These are phyloP conservation scores for Sclerotinia spermophila DNA, from an alignment of 2,329 filamentous ascomycete species.

Conservation along the genomic window DNA sequence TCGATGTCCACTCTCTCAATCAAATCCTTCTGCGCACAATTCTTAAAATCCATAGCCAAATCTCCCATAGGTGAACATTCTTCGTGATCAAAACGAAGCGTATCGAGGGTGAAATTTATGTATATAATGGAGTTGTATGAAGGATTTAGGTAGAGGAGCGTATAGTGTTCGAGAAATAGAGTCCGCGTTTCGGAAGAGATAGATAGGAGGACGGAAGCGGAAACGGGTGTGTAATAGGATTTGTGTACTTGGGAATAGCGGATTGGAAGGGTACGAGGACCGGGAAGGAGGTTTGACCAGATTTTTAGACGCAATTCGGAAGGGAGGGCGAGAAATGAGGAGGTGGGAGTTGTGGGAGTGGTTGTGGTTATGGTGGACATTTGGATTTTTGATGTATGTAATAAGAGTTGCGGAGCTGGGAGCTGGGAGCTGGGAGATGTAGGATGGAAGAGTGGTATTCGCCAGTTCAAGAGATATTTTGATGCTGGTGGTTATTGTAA, in stretches of 20 bases:
- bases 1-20: conserved; percentile 22
- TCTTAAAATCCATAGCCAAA: conserved; percentile 16
- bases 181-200: conserved; percentile 21
- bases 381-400: background rate
- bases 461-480: background rate
- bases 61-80: conserved; percentile 22
- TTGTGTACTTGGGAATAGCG: conserved; percentile 12
- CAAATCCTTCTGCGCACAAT: conserved; percentile 3
- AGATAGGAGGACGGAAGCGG: conserved; percentile 16
- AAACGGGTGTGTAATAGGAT: conserved; percentile 11
- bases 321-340: conserved; percentile 16
- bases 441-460: background rate
- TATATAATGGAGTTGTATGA: conserved; percentile 21
- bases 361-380: conserved; percentile 3
- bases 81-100: conserved; percentile 21
- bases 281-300: conserved; percentile 13
- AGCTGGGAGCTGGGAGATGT: background rate
- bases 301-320: conserved; percentile 20
- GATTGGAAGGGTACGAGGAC: conserved; percentile 15
- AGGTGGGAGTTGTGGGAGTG: background rate
- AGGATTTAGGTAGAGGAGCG: conserved; percentile 12
- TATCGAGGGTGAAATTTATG: conserved; percentile 22
- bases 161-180: conserved; percentile 18
- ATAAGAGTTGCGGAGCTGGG: background rate
- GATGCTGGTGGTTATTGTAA: background rate